These are phyloP conservation scores for Sporothrix dimorphospora DNA, from an alignment of 2,329 filamentous ascomycete genomes.

Conservation along the genomic window DNA sequence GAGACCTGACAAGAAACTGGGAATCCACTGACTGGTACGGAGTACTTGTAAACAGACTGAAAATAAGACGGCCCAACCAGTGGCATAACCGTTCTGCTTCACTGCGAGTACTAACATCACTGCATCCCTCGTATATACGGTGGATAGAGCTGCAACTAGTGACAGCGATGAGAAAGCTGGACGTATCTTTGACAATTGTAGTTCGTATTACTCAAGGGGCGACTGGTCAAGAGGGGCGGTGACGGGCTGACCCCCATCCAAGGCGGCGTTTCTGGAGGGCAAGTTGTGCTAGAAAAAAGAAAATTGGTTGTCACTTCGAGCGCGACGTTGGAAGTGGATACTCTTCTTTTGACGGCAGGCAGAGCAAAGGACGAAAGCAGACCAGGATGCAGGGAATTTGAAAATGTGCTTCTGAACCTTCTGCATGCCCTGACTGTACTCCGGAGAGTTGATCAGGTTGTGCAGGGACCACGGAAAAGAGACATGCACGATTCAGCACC, in stretches of 20 bases:
- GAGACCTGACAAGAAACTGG: background rate
- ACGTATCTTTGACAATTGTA: background rate
- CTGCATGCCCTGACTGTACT: background rate
- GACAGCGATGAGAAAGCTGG: background rate
- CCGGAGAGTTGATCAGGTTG: background rate
- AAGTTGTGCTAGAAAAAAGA: no score
- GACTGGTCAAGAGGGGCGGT: background rate
- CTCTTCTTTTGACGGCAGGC: background rate
- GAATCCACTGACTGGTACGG: background rate
- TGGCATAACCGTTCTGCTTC: background rate
- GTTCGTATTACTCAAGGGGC: background rate
- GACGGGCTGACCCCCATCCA: background rate
- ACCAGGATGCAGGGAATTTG: no score
- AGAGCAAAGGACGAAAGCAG: background rate
- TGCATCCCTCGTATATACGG: background rate
- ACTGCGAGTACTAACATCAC: no score
- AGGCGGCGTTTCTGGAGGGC: background rate
- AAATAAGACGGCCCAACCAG: background rate
- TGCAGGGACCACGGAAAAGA: background rate
- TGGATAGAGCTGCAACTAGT: background rate
- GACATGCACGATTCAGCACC: slow-evolving; percentile 10
- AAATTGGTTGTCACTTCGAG: background rate
- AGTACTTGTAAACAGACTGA: no score
- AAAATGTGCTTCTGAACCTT: background rate
- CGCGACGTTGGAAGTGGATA: background rate